Evolutionary conservation across 2,329 filamentous ascomycete genomes (phyloP), one percentile per base, ranked within the genome.

Genomic region (Phyllosticta paracitricarpa): DNA sequence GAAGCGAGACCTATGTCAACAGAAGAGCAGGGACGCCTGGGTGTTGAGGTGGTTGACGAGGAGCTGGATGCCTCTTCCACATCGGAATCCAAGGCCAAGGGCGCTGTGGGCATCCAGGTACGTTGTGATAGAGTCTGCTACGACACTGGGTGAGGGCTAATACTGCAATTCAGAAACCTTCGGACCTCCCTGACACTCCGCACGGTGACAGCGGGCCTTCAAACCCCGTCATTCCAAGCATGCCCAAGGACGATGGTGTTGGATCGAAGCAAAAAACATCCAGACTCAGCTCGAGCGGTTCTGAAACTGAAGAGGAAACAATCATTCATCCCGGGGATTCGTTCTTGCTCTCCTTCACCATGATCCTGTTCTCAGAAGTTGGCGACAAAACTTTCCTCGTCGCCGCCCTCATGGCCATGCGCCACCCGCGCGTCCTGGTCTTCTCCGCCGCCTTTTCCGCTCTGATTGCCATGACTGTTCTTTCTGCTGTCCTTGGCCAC

Each of bases 361-460:
- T 97, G 94, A 99, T 99, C 69, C 79, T 97, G 64, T 88, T 97
- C 68, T 97, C 93, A 55, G 94, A 99, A 74, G 86, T 99, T 68
- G 94, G 94, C 65, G 94, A 99, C 83, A 99, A 99, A 78, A 99
- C 94, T 0, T 99, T 99, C 79, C 82, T 99, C 53, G 91, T 99
- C 24, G 94, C 94, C 6, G 93, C 92, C 7, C 84, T 99, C 19
- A 99, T 99, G 94, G 94, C 94, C 12, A 99, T 99, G 94, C 94
- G 96, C 73, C 93, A 99, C 70, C 89, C 94, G 64, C 88, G 94
- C 58, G 79, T 96, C 65, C 83, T 97, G 12, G 94, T 99, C 64
- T 99, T 99, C 77, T 89, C 90, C 1, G 91, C 94, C 7, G 94
- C 94, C n/a, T 93, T 96, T 68, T 86, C 87, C 59, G 95, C 94